Evolutionary conservation across 1,139 yeast species (phyloP).

Genomic region (Nakaseomyces delphensis): DNA sequence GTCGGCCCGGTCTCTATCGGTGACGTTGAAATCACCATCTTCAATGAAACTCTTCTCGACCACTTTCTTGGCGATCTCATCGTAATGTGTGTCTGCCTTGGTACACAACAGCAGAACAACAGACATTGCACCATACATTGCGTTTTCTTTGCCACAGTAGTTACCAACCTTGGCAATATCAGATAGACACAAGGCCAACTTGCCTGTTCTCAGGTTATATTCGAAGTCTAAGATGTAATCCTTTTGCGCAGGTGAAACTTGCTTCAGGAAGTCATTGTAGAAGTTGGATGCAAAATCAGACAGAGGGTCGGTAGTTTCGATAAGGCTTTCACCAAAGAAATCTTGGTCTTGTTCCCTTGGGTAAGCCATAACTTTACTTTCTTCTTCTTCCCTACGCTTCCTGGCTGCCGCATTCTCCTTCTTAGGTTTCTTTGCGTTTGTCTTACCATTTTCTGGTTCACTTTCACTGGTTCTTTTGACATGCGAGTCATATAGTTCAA

Average conservation of each 20-base stretch:
- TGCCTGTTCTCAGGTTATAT: constrained; percentile 37
- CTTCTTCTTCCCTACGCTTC: constrained; percentile 35
- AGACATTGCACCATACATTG: constrained; percentile 24
- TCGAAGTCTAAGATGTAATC: constrained; percentile 39
- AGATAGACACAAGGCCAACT: constrained; percentile 40
- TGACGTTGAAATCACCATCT: constrained; percentile 20
- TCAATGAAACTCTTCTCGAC: constrained; percentile 33
- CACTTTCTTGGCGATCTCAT: constrained; percentile 31
- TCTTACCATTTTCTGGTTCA: constrained; percentile 10
- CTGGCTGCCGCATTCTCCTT: constrained; percentile 34
- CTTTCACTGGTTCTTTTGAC: constrained; percentile 19
- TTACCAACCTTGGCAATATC: constrained; percentile 34
- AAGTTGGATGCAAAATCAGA: constrained; percentile 34
- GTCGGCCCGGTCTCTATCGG: constrained; percentile 16
- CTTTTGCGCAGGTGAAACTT: constrained; percentile 28
- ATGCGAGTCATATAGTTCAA: constrained; percentile 36
- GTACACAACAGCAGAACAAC: constrained; percentile 22
- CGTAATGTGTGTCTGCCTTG: constrained; percentile 17
- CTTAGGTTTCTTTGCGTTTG: constrained; percentile 33
- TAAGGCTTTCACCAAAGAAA: constrained; percentile 36
- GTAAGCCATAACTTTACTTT: constrained; percentile 32
- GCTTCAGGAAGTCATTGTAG: constrained; percentile 33
- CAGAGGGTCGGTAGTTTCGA: constrained; percentile 35
- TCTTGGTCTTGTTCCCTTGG: constrained; percentile 36
- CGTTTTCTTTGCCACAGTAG: constrained; percentile 13